phyloP scores from a whole-genome alignment of 176 grass and related monocot genomes.

The Secale cereale region DNA sequence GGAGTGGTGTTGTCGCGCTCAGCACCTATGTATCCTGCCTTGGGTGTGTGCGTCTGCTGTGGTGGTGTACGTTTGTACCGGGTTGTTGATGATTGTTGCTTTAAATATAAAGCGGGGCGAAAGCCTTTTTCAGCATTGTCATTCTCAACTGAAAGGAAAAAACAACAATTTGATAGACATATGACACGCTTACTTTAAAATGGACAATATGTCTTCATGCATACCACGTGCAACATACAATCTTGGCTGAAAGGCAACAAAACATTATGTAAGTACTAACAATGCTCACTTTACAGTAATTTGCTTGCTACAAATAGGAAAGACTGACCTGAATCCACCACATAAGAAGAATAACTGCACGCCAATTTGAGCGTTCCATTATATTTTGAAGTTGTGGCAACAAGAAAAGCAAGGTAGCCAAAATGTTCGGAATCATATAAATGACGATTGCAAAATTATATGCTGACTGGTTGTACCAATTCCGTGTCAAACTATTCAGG shows the following conservation, averaged over 20 bases:
- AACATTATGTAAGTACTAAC: conserved; percentile 32
- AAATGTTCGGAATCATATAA: conserved; percentile 63
- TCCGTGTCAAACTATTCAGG: conserved; percentile 52
- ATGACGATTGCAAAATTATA: conserved; percentile 56
- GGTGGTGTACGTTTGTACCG: too few relatives aligned
- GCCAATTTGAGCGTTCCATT: conserved; percentile 52
- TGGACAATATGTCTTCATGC: conserved; percentile 66
- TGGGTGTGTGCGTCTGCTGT: too few relatives aligned
- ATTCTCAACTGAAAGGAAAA: background rate
- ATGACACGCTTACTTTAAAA: conserved; percentile 54
- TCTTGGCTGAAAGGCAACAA: conserved; percentile 43
- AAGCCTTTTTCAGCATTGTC: too few relatives aligned
- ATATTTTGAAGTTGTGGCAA: conserved; percentile 56
- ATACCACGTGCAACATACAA: conserved; percentile 74
- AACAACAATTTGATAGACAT: conserved; percentile 22
- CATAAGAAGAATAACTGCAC: conserved; percentile 52
- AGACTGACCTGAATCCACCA: conserved; percentile 76
- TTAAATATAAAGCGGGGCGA: too few relatives aligned
- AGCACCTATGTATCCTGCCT: too few relatives aligned
- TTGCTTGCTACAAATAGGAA: conserved; percentile 18
- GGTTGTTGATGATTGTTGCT: too few relatives aligned
- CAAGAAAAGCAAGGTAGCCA: conserved; percentile 66
- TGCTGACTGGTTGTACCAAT: conserved; percentile 57
- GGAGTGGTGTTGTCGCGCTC: too few relatives aligned
- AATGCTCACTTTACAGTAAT: conserved; percentile 13